Conservation (phyloP, 768 basidiomycete species). For the Sistotremastrum suecicum region DNA sequence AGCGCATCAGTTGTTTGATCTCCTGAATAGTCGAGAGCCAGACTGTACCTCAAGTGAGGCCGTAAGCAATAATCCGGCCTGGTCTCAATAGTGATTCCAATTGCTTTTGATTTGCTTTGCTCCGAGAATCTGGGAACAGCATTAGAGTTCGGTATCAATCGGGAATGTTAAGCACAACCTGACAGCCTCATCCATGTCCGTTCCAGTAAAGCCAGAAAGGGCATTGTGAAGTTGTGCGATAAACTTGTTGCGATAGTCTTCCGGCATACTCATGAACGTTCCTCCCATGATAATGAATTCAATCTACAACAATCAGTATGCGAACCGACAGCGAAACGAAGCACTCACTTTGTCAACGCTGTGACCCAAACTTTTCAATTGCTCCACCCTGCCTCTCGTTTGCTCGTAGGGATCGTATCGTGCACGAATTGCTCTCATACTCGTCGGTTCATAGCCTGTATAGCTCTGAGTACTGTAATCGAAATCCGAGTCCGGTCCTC, state of each 20-base stretch:
- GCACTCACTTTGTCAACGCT: slow-evolving; percentile 80
- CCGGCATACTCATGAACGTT: slow-evolving; percentile 99
- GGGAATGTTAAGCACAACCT: slow-evolving; percentile 26
- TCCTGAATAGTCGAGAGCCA: slow-evolving; percentile 1
- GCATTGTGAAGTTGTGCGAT: slow-evolving; percentile 96
- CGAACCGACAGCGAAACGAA: background rate
- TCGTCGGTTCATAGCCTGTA: slow-evolving; percentile 92
- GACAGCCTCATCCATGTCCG: slow-evolving; percentile 92
- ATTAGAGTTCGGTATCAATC: background rate
- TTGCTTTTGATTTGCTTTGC: slow-evolving; percentile 94
- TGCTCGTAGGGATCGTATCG: slow-evolving; percentile 97
- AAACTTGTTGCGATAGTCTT: slow-evolving; percentile 88
- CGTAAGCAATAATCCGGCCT: slow-evolving; percentile 95
- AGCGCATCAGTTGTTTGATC: background rate
- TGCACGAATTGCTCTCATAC: slow-evolving; percentile 97
- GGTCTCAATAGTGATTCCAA: slow-evolving; percentile 98
- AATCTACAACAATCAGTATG: slow-evolving; percentile 29
- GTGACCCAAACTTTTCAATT: slow-evolving; percentile 90
- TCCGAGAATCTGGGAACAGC: slow-evolving; percentile 64
- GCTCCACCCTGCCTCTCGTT: slow-evolving; percentile 88
- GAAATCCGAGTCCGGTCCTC: slow-evolving; percentile 98
- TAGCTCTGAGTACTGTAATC: slow-evolving; percentile 98
- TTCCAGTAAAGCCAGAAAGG: slow-evolving; percentile 84
- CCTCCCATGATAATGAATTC: slow-evolving; percentile 97
- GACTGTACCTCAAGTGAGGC: slow-evolving; percentile 73